Evolutionary conservation across 78 protist genomes (phyloP).

Genomic region (Dictyostelium capitatum): DNA sequence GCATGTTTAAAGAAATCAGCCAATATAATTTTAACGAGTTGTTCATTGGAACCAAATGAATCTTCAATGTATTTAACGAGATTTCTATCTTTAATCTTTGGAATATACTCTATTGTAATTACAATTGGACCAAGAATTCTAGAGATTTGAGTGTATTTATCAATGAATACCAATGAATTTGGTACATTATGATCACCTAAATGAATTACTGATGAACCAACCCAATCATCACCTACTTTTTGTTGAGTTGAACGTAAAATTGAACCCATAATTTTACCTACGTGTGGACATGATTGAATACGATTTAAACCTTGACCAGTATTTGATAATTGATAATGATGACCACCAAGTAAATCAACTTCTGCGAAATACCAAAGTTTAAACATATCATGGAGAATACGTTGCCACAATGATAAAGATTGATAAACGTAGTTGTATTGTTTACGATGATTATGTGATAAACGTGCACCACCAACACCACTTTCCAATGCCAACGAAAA

Average conservation of each 20-base stretch:
- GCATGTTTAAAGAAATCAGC: slow-evolving; percentile 95
- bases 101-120: slow-evolving; percentile 49
- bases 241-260: slow-evolving; percentile 80
- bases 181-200: slow-evolving; percentile 98
- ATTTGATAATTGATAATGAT: slow-evolving; percentile 56
- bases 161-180: slow-evolving; percentile 97
- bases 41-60: slow-evolving; percentile 70
- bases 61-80: slow-evolving; percentile 26
- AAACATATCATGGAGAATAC: slow-evolving; percentile 94
- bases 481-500: slow-evolving; percentile 56
- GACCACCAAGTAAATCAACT: slow-evolving; percentile 83
- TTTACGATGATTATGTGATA: slow-evolving; percentile 89
- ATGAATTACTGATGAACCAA: slow-evolving; percentile 96
- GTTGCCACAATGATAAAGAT: slow-evolving; percentile 95
- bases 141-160: slow-evolving; percentile 95
- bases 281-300: slow-evolving; percentile 87
- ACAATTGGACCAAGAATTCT: slow-evolving; percentile 92
- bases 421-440: slow-evolving; percentile 93
- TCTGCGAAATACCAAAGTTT: slow-evolving; percentile 94
- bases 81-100: slow-evolving; percentile 44
- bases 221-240: slow-evolving; percentile 92
- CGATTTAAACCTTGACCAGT: slow-evolving; percentile 94
- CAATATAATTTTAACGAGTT: slow-evolving; percentile 74
- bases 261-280: slow-evolving; percentile 77
- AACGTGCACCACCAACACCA: slow-evolving; percentile 90